Conservation (phyloP, 1,139 yeast species). For the Protomyces arabidopsidicola region DNA sequence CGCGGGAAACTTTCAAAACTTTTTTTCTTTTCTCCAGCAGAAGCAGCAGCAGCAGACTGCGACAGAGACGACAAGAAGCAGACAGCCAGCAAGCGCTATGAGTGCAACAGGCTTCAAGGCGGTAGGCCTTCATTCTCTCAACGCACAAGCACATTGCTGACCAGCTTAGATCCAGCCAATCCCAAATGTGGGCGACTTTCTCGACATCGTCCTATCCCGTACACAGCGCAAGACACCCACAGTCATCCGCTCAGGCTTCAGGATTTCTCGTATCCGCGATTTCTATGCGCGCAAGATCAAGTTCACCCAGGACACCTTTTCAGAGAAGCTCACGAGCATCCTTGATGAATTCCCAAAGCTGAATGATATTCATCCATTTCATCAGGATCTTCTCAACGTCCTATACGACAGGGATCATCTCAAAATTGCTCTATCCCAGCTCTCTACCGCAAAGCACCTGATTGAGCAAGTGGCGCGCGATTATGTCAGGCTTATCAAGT, state of each 20-base stretch:
- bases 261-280: constrained; percentile 93
- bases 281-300: constrained; percentile 97
- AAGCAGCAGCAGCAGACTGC: no score
- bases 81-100: neutral
- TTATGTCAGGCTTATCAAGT: constrained; percentile 84
- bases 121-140: neutral
- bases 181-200: constrained; percentile 43
- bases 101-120: constrained; percentile 22
- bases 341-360: constrained; percentile 89
- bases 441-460: constrained; percentile 86
- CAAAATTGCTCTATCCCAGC: constrained; percentile 93
- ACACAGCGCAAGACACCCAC: constrained; percentile 86
- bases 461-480: constrained; percentile 96
- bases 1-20: neutral
- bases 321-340: constrained; percentile 82
- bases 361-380: constrained; percentile 97
- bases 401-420: constrained; percentile 96
- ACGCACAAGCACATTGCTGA: neutral
- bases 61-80: no score
- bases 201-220: constrained; percentile 93
- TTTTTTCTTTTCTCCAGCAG: neutral
- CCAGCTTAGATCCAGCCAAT: constrained; percentile 27
- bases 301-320: constrained; percentile 91
- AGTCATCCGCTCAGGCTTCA: constrained; percentile 93
- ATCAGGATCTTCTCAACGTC: constrained; percentile 95